Base-by-base conservation (phyloP, 306 rosid genomes). In the Fagus sylvatica region DNA sequence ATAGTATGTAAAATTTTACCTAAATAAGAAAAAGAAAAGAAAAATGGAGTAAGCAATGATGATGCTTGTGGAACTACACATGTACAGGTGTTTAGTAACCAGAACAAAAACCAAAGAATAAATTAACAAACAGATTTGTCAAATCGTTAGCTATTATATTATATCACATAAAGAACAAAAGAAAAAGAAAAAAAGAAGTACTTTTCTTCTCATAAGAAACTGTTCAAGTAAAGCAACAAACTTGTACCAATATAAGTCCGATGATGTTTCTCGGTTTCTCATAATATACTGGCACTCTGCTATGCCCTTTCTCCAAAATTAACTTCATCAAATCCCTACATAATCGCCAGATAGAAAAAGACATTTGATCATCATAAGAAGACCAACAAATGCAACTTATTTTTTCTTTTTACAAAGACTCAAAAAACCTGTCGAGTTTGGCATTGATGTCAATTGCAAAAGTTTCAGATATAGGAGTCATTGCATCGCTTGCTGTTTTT, bases 271-370 rank as follows among this genome's bases (percentile, higher is more conserved):
- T 85, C n/a, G 89, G 87, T 75, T 85, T 89, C 85, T 95, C 99
- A 74, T 93, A 95, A 78, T 90, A 93, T 70, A 95, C 94, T 54
- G 99, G 99, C 57, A 95, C 93, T 84, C 99, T 93, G 80, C 98
- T 95, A 79, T 95, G 98, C 79, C 99, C 99, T 87, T 87, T 82
- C 86, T 87, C 93, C 90, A 93, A 77, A 80, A 95, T 79, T 22
- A 81, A 65, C 81, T 76, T 84, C 98, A 95, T 91, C 90, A 93
- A 72, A 39, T 88, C 75, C 88, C 99, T 95, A 84, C 17, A 69
- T 70, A 56, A 57, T 54, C 2, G 7, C 13, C 30, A 17, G 49
- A 65, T 13, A 62, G n/a, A 17, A 39, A 7, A 65, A 39, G 49
- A 39, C 7, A 39, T 17, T 17, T 39, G 9, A 7, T 17, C 30